A percentile compares a stretch with the other conserved stretches of the same genome.
Conservation (phyloP, 129 eudicot species). For the Chrysanthemum seticuspe region DNA sequence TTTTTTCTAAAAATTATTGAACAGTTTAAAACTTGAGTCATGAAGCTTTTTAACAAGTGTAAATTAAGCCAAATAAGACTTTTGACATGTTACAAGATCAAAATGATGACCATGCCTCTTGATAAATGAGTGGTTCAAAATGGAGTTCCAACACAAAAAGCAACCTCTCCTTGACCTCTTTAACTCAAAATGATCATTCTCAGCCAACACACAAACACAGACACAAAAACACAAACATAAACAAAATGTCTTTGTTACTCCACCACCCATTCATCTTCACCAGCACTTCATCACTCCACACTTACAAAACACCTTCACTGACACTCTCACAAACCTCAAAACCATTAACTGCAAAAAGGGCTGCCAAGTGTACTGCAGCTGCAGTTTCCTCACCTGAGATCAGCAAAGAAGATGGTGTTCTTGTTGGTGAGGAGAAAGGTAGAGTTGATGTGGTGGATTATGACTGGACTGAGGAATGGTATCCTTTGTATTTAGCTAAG, state of each 20-base stretch:
- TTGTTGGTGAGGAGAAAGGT: conserved; percentile 38
- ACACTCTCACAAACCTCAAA: conserved; percentile 11
- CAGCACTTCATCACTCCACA: neutral
- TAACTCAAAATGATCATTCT: neutral
- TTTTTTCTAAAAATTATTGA: too few species aligned
- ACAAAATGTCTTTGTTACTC: conserved; percentile 33
- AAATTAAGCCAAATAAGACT: too few species aligned
- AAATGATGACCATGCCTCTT: neutral
- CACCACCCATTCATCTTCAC: conserved; percentile 29
- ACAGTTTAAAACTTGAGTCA: too few species aligned
- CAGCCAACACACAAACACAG: neutral
- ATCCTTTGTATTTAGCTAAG: conserved; percentile 67
- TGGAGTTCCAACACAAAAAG: neutral
- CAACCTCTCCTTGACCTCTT: neutral
- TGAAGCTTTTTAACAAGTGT: too few species aligned
- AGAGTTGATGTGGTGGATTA: conserved; percentile 49
- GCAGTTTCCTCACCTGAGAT: conserved; percentile 20
- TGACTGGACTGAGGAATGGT: conserved; percentile 97
- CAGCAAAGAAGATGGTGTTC: conserved; percentile 31
- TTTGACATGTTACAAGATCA: neutral
- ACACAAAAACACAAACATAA: neutral
- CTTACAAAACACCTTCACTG: conserved; percentile 28
- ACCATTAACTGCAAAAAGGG: conserved; percentile 12
- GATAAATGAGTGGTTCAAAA: conserved; percentile 7
- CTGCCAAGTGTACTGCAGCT: conserved; percentile 18